phyloP scores from a whole-genome alignment of 2,329 filamentous ascomycete species.

The Neonectria neomacrospora region DNA sequence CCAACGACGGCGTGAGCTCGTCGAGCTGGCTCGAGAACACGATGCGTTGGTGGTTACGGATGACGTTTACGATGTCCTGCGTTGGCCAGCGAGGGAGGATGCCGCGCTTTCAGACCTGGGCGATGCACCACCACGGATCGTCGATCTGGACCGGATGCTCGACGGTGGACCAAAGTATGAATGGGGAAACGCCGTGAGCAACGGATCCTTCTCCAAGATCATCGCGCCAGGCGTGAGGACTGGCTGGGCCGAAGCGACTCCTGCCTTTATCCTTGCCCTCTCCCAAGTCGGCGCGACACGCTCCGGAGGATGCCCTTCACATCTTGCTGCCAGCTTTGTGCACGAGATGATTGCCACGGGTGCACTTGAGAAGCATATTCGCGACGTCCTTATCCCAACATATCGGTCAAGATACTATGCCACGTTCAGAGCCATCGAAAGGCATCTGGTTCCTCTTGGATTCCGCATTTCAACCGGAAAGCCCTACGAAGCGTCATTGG shows the following conservation, averaged over 20 bases:
- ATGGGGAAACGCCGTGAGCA: constrained; percentile 73
- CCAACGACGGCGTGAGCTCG: constrained; percentile 63
- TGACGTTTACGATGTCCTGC: constrained; percentile 78
- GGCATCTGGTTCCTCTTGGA: constrained; percentile 34
- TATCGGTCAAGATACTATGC: constrained; percentile 34
- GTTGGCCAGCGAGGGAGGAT: constrained; percentile 60
- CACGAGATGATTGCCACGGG: constrained; percentile 35
- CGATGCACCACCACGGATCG: constrained; percentile 4
- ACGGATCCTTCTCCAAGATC: constrained; percentile 76
- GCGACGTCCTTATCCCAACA: constrained; percentile 30
- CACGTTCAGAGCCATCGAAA: constrained; percentile 30
- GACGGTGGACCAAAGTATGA: constrained; percentile 1
- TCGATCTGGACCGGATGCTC: constrained; percentile 4
- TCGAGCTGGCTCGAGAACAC: constrained; percentile 69
- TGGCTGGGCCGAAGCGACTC: constrained; percentile 42
- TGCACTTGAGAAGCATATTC: constrained; percentile 36
- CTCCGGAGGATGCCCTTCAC: constrained; percentile 14
- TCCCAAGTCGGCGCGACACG: background rate
- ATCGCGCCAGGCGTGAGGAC: constrained; percentile 70
- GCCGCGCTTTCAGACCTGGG: constrained; percentile 60
- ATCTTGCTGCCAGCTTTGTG: constrained; percentile 8
- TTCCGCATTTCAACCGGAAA: constrained; percentile 26
- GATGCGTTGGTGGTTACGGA: constrained; percentile 75
- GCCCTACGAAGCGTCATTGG: constrained; percentile 23
- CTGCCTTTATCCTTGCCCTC: constrained; percentile 2